Base-by-base conservation (phyloP, 495 filamentous ascomycete species). In the Aspergillus leporis region DNA sequence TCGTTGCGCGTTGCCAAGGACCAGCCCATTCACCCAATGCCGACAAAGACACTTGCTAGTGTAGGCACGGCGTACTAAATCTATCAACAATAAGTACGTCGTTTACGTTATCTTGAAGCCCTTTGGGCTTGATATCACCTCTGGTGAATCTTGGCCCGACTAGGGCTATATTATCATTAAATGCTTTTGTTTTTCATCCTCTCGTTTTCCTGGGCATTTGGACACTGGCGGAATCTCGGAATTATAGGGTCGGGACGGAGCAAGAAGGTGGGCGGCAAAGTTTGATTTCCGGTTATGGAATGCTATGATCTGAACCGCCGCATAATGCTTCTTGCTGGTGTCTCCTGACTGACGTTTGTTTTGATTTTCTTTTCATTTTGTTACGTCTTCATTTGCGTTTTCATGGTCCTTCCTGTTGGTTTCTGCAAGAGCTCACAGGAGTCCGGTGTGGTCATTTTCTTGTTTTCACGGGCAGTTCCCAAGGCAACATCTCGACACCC, bases 51-150 rank as follows among this genome's bases (percentile, higher is more conserved):
- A 51, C 74, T 80, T 51, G 73, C 75, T 22, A 77, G 74, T 60
- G 70, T 79, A 16, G 78, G 74, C 51, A 79, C 78, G 13, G 78
- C 78, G n/a, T 80, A 80, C 58, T 80, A 74, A n/a, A n/a, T n/a
- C n/a, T n/a, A n/a, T n/a, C n/a, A 64, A 56, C 56, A 34, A 30
- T 51, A 28, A 53, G 47, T 40, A 22, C 47, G 53, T 47, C 28
- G 31, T 41, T 45, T 50, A 31, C 32, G 21, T 58, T 55, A 31
- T 54, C 22, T 46, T 32, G n/a, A 5, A 3, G 13, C 40, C 45
- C 4, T 28, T 36, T 22, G 34, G 22, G 16, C 12, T 40, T 28
- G 36, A 8, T 18, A 5, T 19, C 18, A 38, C n/a, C 31, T n/a
- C 8, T 19, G 2, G 14, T 16, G 31, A 12, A 3, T 18, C 28